Evolutionary conservation across 2,329 filamentous ascomycete genomes (phyloP), one percentile per base, ranked within the genome.

Genomic region (Sphaerulina musiva): DNA sequence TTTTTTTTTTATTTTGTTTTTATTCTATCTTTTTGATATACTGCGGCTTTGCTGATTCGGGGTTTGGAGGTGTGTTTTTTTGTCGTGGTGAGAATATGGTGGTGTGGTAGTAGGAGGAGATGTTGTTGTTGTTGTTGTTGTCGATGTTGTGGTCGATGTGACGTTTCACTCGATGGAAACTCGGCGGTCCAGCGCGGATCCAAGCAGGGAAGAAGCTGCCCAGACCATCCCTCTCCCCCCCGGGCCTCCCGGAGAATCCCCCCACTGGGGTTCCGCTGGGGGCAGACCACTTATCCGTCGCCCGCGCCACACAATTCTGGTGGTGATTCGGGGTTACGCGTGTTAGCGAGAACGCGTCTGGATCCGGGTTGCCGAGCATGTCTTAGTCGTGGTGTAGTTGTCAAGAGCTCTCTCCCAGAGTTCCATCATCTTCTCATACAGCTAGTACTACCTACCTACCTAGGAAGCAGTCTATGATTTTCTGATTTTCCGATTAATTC

Each of bases 1-100:
- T 75, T 2, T 49, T 56, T 46, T 48, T 50, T 23, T n/a, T 41
- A 17, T 11, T 7, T 7, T 34, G 32, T 34, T 11, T 34, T 11
- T 34, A 11, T 34, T 34, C 2, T 34, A 11, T 34, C 1, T 7
- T 7, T 2, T 34, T 7, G 14, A 17, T 17, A 17, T 26, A 26
- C 26, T 26, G 26, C 26, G 1, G 26, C 4, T 26, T 26, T 4
- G 26, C 6, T 26, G 6, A 4, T 26, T 26, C 4, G 26, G 26
- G 26, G 26, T 4, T 1, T 26, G 26, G 6, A 6, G 26, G 26
- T 6, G 4, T 26, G 26, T 26, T 6, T 4, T 4, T 17, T 17
- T 1, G 14, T 17, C 1, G 14, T 17, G 14, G 14, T 17, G 14
- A 17, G 14, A 17, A 17, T 17, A 17, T 17, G 14, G 14, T 17